Evolutionary conservation across 2,329 filamentous ascomycete species (phyloP).

Genomic region (Ophiostoma ulmi): DNA sequence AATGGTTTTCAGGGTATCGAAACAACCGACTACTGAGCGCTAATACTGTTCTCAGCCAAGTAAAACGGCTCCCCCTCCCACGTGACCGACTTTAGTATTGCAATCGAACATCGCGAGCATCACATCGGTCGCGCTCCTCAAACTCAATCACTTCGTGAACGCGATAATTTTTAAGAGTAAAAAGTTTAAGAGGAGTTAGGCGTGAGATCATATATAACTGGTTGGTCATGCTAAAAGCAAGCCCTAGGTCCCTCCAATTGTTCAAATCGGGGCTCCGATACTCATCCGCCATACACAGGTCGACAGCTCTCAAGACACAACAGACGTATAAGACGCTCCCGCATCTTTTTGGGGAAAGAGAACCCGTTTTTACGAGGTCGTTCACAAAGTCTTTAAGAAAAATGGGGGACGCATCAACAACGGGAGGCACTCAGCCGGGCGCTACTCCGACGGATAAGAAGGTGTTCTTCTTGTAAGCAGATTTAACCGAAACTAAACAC

Average conservation of each 20-base stretch:
- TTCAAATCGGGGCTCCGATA: constrained; percentile 8
- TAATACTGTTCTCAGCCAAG: background rate
- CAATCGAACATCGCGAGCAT: constrained; percentile 1
- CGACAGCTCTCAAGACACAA: constrained; percentile 9
- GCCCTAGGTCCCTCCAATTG: constrained; percentile 10
- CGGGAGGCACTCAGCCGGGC: background rate
- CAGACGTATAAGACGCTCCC: background rate
- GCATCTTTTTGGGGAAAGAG: constrained; percentile 10
- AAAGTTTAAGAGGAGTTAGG: background rate
- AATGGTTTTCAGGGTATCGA: background rate
- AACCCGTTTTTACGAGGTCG: background rate
- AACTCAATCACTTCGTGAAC: background rate
- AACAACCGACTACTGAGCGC: too few species aligned
- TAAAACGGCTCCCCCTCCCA: background rate
- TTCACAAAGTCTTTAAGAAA: background rate
- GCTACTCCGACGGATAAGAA: constrained; percentile 25
- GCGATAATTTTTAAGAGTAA: background rate
- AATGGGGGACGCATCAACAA: constrained; percentile 14
- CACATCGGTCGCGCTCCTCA: background rate
- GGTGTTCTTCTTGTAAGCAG: constrained; percentile 44
- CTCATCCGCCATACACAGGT: constrained; percentile 20
- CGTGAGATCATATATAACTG: constrained; percentile 22
- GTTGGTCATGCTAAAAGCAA: constrained; percentile 26
- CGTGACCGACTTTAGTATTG: background rate
- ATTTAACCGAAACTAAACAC: background rate